Conservation (phyloP, 1,284 basidiomycete genomes). For the Pascua guehoae region DNA sequence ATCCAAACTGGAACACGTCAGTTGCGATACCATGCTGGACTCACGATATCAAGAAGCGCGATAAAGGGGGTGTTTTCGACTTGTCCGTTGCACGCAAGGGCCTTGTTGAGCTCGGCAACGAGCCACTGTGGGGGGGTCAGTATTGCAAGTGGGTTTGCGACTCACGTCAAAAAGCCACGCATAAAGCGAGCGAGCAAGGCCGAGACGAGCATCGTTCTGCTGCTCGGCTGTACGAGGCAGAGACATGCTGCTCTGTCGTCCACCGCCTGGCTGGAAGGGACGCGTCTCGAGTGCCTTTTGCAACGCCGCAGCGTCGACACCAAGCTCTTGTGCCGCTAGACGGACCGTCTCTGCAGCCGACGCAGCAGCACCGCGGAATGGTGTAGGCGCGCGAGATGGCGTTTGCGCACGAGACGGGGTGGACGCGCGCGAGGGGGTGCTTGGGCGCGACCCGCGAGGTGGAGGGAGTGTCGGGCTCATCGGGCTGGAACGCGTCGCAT, state of each 20-base stretch:
- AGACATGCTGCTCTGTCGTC: no score
- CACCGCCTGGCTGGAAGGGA: no score
- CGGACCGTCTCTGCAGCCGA: not conserved
- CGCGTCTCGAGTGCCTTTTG: conserved; percentile 7
- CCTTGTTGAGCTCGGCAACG: conserved; percentile 12
- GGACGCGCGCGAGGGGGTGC: no score
- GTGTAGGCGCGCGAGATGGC: no score
- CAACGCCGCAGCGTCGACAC: conserved; percentile 8
- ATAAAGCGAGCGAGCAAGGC: conserved; percentile 19
- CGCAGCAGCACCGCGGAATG: no score
- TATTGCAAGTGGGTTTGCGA: no score
- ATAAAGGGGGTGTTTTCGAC: conserved; percentile 9
- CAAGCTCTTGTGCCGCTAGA: conserved; percentile 8
- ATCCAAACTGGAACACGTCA: conserved; percentile 9
- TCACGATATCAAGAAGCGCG: conserved; percentile 14
- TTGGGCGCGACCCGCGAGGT: no score
- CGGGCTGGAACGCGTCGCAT: no score
- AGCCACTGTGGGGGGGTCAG: conserved; percentile 9
- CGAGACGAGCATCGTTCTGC: conserved; percentile 14
- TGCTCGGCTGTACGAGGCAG: conserved; percentile 11
- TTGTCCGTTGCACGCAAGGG: conserved; percentile 9
- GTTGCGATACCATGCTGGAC: not conserved
- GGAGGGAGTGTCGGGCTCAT: no score
- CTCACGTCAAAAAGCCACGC: conserved; percentile 8
- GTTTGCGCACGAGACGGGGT: no score